Conservation (phyloP, 202 grass and related monocot species). For the Elaeis oleifera region DNA sequence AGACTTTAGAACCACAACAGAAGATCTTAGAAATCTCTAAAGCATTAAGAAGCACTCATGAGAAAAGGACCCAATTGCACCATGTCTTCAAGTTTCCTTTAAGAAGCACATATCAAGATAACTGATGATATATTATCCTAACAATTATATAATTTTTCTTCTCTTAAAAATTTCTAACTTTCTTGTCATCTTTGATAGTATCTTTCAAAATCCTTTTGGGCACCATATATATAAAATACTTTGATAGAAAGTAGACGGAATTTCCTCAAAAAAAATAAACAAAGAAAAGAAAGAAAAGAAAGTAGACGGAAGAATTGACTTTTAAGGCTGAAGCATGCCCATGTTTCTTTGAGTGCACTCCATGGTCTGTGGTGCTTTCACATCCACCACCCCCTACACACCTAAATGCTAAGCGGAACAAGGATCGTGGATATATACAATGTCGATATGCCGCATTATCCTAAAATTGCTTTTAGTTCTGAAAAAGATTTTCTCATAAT, state of each 20-base stretch:
- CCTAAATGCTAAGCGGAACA: background rate
- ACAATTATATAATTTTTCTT: no score
- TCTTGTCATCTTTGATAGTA: background rate
- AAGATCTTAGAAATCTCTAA: slow-evolving; percentile 1
- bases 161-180: background rate
- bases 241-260: slow-evolving; percentile 4
- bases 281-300: background rate
- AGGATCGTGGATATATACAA: background rate
- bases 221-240: background rate
- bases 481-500: no score
- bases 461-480: no score
- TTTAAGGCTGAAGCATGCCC: slow-evolving; percentile 10
- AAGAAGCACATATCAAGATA: no score
- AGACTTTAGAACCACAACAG: background rate
- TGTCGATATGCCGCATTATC: background rate
- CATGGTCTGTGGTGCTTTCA: slow-evolving; percentile 10
- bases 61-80: background rate
- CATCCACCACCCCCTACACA: slow-evolving; percentile 1
- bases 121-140: no score
- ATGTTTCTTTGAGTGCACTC: slow-evolving; percentile 19
- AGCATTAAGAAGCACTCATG: background rate
- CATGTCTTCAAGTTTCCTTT: background rate
- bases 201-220: background rate
- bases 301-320: slow-evolving; percentile 12
- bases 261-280: no score